Evolutionary conservation across 2,329 filamentous ascomycete genomes (phyloP).

Genomic region (Trichophyton equinum): DNA sequence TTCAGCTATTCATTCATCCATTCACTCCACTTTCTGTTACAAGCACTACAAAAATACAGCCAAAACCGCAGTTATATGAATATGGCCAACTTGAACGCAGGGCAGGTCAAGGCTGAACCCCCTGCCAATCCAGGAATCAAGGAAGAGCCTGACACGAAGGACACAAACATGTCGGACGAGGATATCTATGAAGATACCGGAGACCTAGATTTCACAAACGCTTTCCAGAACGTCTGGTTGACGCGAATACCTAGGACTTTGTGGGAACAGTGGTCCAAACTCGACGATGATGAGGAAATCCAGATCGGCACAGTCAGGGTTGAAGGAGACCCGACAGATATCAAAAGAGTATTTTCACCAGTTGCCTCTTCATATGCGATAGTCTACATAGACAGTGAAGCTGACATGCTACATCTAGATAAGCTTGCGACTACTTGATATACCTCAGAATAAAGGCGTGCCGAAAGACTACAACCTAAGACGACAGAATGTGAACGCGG

Average conservation of each 20-base stretch:
- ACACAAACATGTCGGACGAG: slow-evolving; percentile 42
- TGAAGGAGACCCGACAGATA: slow-evolving; percentile 42
- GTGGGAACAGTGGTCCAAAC: slow-evolving; percentile 63
- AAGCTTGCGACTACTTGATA: slow-evolving; percentile 53
- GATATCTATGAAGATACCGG: slow-evolving; percentile 59
- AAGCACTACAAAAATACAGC: not conserved
- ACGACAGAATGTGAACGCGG: slow-evolving; percentile 45
- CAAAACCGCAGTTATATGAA: not conserved
- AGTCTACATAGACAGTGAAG: not conserved
- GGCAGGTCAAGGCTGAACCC: slow-evolving; percentile 29
- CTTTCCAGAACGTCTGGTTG: slow-evolving; percentile 48
- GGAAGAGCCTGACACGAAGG: slow-evolving; percentile 29
- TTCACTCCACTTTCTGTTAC: not conserved
- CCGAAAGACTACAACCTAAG: slow-evolving; percentile 81
- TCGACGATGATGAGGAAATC: slow-evolving; percentile 72
- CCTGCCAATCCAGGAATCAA: slow-evolving; percentile 29
- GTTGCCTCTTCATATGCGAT: not conserved
- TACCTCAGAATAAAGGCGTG: slow-evolving; percentile 57
- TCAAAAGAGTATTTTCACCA: slow-evolving; percentile 31
- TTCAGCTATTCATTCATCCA: not conserved
- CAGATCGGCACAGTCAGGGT: slow-evolving; percentile 62
- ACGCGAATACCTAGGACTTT: slow-evolving; percentile 67
- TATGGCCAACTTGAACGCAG: slow-evolving; percentile 7
- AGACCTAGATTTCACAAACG: slow-evolving; percentile 46
- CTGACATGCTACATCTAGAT: slow-evolving; percentile 41